Conservation (phyloP, 2,329 filamentous ascomycete species). For the Sporothrix luriei region DNA sequence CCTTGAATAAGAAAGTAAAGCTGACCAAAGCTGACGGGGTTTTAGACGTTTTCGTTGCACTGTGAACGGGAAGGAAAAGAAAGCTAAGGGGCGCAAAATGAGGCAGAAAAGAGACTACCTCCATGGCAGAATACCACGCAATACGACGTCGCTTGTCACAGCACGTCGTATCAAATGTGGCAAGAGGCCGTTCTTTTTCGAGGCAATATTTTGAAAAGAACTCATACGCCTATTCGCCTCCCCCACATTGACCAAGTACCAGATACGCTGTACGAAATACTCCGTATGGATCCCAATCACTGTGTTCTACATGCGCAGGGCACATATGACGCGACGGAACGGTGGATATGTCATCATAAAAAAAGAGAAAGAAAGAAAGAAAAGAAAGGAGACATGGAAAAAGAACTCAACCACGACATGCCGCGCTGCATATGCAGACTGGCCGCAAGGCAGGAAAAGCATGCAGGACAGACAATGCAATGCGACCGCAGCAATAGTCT, state of each 20-base stretch:
- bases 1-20: slow-evolving; percentile 1
- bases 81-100: background rate
- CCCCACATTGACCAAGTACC: no score
- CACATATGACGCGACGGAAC: no score
- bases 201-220: background rate
- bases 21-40: slow-evolving; percentile 11
- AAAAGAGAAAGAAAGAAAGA: no score
- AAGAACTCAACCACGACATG: background rate
- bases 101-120: background rate
- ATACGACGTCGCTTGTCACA: slow-evolving; percentile 23
- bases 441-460: no score
- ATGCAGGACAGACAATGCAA: background rate
- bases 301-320: no score
- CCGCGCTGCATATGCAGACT: background rate
- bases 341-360: no score
- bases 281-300: no score
- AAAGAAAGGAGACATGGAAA: no score
- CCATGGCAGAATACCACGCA: background rate
- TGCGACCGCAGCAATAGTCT: background rate
- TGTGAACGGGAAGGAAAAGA: background rate
- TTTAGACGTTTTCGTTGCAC: background rate
- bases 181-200: background rate
- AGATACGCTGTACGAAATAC: no score
- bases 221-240: background rate
- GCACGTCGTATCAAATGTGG: slow-evolving; percentile 13